A percentile compares a stretch with the other conserved stretches of the same genome.
phyloP scores from a whole-genome alignment of 352 stramenopile species.

The Pythium utonaiense region DNA sequence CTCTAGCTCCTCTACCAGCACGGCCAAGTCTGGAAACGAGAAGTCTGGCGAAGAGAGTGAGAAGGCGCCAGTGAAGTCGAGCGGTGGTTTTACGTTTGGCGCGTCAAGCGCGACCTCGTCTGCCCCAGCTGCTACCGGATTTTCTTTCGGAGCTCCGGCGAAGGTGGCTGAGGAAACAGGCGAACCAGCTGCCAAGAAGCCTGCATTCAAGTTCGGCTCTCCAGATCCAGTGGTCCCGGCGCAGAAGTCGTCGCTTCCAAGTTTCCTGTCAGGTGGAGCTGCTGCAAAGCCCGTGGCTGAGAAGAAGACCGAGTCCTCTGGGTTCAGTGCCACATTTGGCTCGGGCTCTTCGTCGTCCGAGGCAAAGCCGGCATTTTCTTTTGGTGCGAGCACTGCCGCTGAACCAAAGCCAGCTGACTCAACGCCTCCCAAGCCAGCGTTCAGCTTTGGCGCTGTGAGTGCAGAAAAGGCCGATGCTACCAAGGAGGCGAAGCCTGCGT shows the following conservation, averaged over 20 bases:
- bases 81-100: slow-evolving; percentile 14
- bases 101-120: neutral
- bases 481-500: slow-evolving; percentile 25
- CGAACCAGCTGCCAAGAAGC: slow-evolving; percentile 4
- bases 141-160: slow-evolving; percentile 29
- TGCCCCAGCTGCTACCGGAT: slow-evolving; percentile 6
- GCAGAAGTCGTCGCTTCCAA: slow-evolving; percentile 9
- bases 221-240: neutral
- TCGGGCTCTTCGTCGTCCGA: neutral
- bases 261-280: slow-evolving; percentile 9
- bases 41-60: neutral
- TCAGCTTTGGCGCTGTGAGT: slow-evolving; percentile 3
- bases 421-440: slow-evolving; percentile 27
- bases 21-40: slow-evolving; percentile 8
- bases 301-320: slow-evolving; percentile 1
- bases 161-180: slow-evolving; percentile 1
- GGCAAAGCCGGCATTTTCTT: slow-evolving; percentile 7
- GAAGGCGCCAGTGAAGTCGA: slow-evolving; percentile 4
- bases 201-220: slow-evolving; percentile 9
- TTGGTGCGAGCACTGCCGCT: neutral
- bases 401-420: slow-evolving; percentile 2
- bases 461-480: neutral
- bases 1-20: neutral
- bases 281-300: slow-evolving; percentile 5
- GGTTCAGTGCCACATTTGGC: neutral